Evolutionary conservation across 257 asterid species (phyloP).

Genomic region (Thymus quinquecostatus): DNA sequence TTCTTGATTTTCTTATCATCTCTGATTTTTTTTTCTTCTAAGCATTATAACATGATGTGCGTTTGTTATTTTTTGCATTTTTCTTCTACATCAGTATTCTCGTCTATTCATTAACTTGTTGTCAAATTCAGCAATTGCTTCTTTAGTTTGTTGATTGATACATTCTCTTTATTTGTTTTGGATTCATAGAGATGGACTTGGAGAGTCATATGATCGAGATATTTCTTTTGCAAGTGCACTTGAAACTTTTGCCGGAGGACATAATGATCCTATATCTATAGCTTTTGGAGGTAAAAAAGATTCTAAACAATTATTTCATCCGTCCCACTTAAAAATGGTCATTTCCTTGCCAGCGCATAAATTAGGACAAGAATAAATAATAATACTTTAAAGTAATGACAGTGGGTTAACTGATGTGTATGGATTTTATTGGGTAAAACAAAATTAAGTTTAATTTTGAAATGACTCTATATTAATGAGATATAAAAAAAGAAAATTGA

Average conservation of each 20-base stretch:
- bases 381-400: no score
- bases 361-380: no score
- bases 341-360: no score
- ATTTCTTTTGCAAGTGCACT: conserved; percentile 86
- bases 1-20: background rate
- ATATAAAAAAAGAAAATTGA: no score
- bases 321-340: no score
- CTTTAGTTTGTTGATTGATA: background rate
- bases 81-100: conserved; percentile 13
- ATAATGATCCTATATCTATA: conserved; percentile 78
- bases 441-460: no score
- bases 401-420: no score
- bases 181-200: conserved; percentile 90
- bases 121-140: conserved; percentile 5
- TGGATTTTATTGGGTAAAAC: no score
- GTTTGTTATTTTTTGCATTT: conserved; percentile 1
- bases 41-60: background rate
- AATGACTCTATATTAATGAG: no score
- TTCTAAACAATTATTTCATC: no score
- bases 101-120: background rate
- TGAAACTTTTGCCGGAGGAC: conserved; percentile 88
- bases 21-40: conserved; percentile 1
- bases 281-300: conserved; percentile 77
- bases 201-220: conserved; percentile 91
- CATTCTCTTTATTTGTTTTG: conserved; percentile 34